Evolutionary conservation across 352 stramenopile genomes (phyloP).

Genomic region (Phytophthora pini): DNA sequence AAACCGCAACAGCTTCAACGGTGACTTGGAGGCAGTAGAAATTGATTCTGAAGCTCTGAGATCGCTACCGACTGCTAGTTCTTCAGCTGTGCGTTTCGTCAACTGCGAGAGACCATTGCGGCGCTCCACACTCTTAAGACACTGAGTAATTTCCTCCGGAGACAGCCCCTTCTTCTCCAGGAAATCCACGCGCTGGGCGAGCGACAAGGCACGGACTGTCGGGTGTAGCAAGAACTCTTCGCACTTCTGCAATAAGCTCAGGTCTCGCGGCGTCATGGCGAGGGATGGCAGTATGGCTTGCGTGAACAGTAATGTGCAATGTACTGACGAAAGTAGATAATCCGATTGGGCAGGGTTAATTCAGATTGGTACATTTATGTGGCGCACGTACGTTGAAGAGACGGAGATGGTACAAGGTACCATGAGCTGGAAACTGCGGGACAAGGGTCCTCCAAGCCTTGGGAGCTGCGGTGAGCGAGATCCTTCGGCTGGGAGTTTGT

Average conservation of each 20-base stretch:
- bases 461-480: conserved; percentile 1
- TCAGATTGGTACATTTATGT: not conserved
- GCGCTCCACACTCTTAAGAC: conserved; percentile 59
- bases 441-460: conserved; percentile 2
- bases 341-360: not conserved
- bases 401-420: conserved; percentile 5
- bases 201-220: conserved; percentile 61
- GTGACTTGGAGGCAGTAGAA: conserved; percentile 15
- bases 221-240: conserved; percentile 78
- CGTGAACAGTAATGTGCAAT: conserved; percentile 15
- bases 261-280: conserved; percentile 33
- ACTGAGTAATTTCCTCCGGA: conserved; percentile 68
- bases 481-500: not conserved
- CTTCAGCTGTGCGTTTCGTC: conserved; percentile 8
- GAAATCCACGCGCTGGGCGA: conserved; percentile 78
- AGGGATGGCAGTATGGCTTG: conserved; percentile 13
- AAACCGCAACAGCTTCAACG: conserved; percentile 24
- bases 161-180: conserved; percentile 79
- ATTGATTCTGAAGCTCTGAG: not conserved
- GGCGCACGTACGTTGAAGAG: not conserved
- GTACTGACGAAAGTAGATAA: not conserved
- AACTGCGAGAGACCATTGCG: conserved; percentile 65
- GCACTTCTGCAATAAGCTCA: conserved; percentile 60
- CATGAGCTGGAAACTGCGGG: not conserved
- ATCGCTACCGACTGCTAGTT: not conserved